Evolutionary conservation across 2,329 filamentous ascomycete genomes (phyloP), one percentile per base, ranked within the genome.

Genomic region (Mycosphaerella sp.): DNA sequence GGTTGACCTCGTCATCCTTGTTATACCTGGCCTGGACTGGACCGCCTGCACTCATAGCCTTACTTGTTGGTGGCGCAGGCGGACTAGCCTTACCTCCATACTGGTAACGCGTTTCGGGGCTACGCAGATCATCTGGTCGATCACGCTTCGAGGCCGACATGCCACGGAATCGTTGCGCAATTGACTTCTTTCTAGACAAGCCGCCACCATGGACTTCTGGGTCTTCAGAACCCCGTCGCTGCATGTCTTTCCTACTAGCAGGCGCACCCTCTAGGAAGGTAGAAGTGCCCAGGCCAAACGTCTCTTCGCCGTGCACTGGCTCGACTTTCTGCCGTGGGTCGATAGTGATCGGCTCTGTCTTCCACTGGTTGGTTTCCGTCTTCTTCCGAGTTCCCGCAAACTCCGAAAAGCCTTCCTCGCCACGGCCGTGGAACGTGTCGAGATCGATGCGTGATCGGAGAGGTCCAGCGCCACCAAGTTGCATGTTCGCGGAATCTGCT

Each of bases 201-300:
- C 78, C 77, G 23, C 68, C 73, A 31, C 73, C 72, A 11, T 55
- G 58, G 6, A 74, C 23, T 73, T 21, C 78, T 72, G 51, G 79
- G 44, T 85, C 80, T 57, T 87, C 89, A 32, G 80, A 85, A 65
- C 92, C 82, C 47, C 83, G 83, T 57, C 86, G 83, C 68, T 88
- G 82, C 51, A 95, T 88, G 14, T 86, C 88, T 6, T 84, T 81
- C 63, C 84, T 83, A 29, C 91, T 87, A 29, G 91, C 93, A 11
- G 93, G 92, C 1, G 93, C 87, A 36, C 93, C 93, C 65, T 98
- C 93, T 21, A 98, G 74, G 77, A 97, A 97, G 2, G 93, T 98
- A 34, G 90, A 95, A 1, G 91, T 95, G 50, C 93, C 93, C 6
- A 98, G 75, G 8, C 93, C 93, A 57, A 88, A 76, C 3, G 83